phyloP scores from a whole-genome alignment of 352 stramenopile species.

The Phytopythium oedochilum region DNA sequence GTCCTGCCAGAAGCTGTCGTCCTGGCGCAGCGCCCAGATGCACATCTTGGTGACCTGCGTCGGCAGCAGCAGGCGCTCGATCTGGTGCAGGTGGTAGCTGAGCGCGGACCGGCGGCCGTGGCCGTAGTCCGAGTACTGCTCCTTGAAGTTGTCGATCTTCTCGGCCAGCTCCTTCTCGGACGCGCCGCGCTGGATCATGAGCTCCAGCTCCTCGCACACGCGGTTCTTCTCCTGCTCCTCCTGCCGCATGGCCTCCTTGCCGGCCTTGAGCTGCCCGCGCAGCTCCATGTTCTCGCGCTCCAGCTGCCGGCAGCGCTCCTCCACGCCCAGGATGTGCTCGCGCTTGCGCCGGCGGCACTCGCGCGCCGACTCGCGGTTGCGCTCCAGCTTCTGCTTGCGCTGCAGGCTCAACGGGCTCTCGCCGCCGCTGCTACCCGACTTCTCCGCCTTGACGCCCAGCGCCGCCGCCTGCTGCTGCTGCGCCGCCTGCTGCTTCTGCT shows the following conservation, averaged over 20 bases:
- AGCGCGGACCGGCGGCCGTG: constrained; percentile 84
- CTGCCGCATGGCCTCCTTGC: constrained; percentile 83
- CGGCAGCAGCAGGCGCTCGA: constrained; percentile 90
- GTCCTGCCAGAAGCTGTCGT: constrained; percentile 88
- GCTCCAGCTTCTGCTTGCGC: constrained; percentile 86
- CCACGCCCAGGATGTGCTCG: constrained; percentile 76
- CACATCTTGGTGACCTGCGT: constrained; percentile 94
- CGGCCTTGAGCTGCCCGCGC: constrained; percentile 85
- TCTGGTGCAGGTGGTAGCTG: constrained; percentile 91
- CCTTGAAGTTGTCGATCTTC: constrained; percentile 95
- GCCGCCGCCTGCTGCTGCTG: too few relatives aligned
- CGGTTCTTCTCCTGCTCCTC: constrained; percentile 85
- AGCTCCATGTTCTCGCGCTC: constrained; percentile 91
- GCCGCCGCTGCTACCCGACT: constrained; percentile 47
- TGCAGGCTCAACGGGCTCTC: constrained; percentile 48
- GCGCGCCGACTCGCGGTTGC: constrained; percentile 88
- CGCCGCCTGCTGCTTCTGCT: constrained; percentile 56
- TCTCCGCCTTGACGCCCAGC: constrained; percentile 58
- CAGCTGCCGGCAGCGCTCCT: constrained; percentile 77
- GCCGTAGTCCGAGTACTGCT: constrained; percentile 91
- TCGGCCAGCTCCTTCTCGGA: constrained; percentile 88
- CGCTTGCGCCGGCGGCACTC: constrained; percentile 89
- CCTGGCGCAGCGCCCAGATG: constrained; percentile 89
- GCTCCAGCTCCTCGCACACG: constrained; percentile 76
- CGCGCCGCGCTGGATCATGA: constrained; percentile 76